Evolutionary conservation across 139 green algal species (phyloP), one percentile per base, ranked within the genome.

Genomic region (Picochlorum sp.): DNA sequence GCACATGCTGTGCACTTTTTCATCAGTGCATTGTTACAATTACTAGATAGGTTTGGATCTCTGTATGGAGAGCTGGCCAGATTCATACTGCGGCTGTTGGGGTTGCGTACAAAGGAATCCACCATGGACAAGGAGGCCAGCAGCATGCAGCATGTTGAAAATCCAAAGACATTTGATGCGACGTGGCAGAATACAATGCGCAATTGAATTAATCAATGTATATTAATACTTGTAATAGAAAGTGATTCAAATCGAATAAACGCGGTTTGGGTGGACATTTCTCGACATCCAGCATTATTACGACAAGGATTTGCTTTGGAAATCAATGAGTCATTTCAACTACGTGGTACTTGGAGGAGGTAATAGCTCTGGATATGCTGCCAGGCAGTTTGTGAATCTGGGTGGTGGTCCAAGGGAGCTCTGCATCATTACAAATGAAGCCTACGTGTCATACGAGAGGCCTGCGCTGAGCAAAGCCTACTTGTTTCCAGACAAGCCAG

Each of bases 1-100:
- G 87, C 93, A 28, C 89, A 97, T 62, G 94, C 94, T 4, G 75
- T 99, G 16, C 92, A 99, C 77, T 98, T 99, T 73, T 98, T 99
- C 77, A 91, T 99, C 30, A 86, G 77, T 0, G 90, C 90, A 2
- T 67, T 99, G 60, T 78, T 99, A 58, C 85, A 96, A 81, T 83
- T 99, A 31, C 72, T 97, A 34, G 94, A 99, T 72, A 76, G 90
- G 4, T 83, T 85, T 7, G 92, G 94, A 3, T 88, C 81, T 1
- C 63, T 99, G 20, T 99, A 98, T 68, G 88, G 83, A 1, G 94
- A 99, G 78, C 65, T 98, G 2, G 89, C 89, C 0, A 75, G 93
- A 16, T 97, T 97, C 61, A 72, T 97, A 5, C 80, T 98, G 62
- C 83, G 90, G 13, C 41, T 97, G 49, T 75, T 98, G 54, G 87